Conservation (phyloP, 192 early-diverging fungal genomes). For the Chytriomyces confervae region DNA sequence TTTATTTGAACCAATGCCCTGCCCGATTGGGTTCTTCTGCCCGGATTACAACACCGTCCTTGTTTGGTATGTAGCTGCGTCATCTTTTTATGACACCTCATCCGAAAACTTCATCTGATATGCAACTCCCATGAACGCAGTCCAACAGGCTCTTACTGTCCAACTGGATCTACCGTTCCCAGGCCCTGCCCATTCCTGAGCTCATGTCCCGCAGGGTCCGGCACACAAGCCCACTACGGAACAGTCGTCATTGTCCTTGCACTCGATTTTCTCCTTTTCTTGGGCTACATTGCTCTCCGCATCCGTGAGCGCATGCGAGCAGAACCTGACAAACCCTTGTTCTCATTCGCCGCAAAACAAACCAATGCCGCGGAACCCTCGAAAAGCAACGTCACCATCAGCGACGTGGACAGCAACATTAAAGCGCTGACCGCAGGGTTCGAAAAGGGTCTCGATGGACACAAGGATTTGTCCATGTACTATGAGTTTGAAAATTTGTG, state of each 20-base stretch:
- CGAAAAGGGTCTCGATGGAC: slow-evolving; percentile 12
- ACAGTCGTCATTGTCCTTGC: slow-evolving; percentile 16
- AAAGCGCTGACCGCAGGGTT: slow-evolving; percentile 18
- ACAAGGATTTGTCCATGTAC: slow-evolving; percentile 34
- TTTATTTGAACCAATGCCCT: slow-evolving; percentile 47
- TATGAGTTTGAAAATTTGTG: slow-evolving; percentile 49
- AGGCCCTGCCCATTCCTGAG: slow-evolving; percentile 40
- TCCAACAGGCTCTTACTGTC: slow-evolving; percentile 25
- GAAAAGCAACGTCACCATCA: neutral
- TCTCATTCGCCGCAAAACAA: neutral
- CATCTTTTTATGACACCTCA: neutral
- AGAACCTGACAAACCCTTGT: neutral
- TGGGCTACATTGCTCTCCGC: slow-evolving; percentile 30
- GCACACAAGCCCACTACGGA: slow-evolving; percentile 29
- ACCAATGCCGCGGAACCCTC: neutral
- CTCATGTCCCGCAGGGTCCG: slow-evolving; percentile 41
- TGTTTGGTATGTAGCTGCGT: slow-evolving; percentile 20
- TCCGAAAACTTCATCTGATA: neutral
- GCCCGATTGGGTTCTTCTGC: slow-evolving; percentile 46
- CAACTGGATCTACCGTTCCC: slow-evolving; percentile 24
- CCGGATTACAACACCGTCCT: slow-evolving; percentile 38
- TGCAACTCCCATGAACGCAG: neutral
- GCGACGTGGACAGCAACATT: slow-evolving; percentile 7
- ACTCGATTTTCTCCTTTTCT: slow-evolving; percentile 36
- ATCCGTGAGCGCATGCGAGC: slow-evolving; percentile 1